Evolutionary conservation across 768 basidiomycete species (phyloP).

Genomic region (Phaeolepiota aurea): DNA sequence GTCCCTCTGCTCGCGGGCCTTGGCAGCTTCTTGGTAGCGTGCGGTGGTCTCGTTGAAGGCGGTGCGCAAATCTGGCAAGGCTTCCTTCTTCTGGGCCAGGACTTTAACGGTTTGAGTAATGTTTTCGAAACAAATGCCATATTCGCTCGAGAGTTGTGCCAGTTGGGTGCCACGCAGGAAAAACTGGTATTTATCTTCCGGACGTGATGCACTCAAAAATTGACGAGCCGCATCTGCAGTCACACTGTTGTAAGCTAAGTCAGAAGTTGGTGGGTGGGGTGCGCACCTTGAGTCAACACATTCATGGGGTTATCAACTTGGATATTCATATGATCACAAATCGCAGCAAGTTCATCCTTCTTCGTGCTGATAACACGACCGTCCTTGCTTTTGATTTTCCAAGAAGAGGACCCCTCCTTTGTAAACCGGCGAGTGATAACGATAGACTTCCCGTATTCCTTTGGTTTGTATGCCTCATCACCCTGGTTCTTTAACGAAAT

Average conservation of each 20-base stretch:
- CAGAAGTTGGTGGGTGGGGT: no score
- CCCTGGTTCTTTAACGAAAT: conserved; percentile 86
- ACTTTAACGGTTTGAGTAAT: conserved; percentile 61
- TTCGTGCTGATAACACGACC: conserved; percentile 64
- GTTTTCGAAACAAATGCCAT: conserved; percentile 67
- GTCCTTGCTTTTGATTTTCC: conserved; percentile 75
- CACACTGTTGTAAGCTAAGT: conserved; percentile 15
- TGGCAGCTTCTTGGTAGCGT: conserved; percentile 65
- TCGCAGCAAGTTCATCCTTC: conserved; percentile 77
- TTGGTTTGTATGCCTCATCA: conserved; percentile 77
- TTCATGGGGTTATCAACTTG: conserved; percentile 97
- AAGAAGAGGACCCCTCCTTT: conserved; percentile 65
- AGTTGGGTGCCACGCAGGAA: conserved; percentile 93
- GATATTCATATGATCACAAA: conserved; percentile 94
- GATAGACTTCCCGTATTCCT: conserved; percentile 84
- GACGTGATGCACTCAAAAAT: conserved; percentile 78
- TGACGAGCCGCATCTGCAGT: conserved; percentile 56
- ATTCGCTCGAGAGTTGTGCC: conserved; percentile 80
- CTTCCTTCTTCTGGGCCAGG: conserved; percentile 63
- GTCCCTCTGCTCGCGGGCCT: conserved; percentile 61
- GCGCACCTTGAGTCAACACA: conserved; percentile 75
- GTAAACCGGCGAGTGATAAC: conserved; percentile 75
- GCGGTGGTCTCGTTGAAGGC: conserved; percentile 46
- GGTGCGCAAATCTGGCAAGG: conserved; percentile 66
- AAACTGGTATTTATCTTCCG: conserved; percentile 92